A percentile compares a stretch with the other conserved stretches of the same genome.
Evolutionary conservation across 108 stramenopile genomes (phyloP).

Genomic region (Discostella pseudostelligera): DNA sequence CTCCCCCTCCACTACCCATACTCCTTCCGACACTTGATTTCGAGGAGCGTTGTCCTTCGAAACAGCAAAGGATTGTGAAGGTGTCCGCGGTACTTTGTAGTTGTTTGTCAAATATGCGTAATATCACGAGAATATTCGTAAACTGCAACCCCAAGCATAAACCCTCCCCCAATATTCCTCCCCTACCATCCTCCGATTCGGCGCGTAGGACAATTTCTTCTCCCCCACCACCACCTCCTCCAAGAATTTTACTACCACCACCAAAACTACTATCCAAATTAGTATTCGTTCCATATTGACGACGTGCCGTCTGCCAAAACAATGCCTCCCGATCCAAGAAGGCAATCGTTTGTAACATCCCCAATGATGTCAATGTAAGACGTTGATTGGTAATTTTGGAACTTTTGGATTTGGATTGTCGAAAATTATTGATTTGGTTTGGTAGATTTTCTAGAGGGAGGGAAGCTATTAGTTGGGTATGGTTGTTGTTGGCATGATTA

Average conservation of each 20-base stretch:
- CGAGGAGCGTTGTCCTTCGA: constrained; percentile 29
- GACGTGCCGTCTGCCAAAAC: constrained; percentile 22
- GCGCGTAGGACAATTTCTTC: constrained; percentile 6
- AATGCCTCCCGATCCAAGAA: constrained; percentile 33
- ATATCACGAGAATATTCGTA: constrained; percentile 5
- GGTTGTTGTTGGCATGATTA: constrained; percentile 10
- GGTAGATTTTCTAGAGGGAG: constrained; percentile 22
- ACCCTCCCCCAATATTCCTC: constrained; percentile 13
- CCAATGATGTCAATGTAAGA: constrained; percentile 20
- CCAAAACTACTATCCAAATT: neutral
- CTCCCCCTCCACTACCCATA: neutral
- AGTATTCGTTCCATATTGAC: neutral
- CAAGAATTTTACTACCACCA: too few species aligned
- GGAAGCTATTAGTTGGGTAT: neutral
- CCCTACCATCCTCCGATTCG: constrained; percentile 4
- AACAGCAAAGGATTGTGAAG: constrained; percentile 23
- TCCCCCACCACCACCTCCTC: neutral
- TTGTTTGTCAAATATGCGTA: neutral
- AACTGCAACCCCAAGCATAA: constrained; percentile 28
- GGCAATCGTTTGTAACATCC: constrained; percentile 12
- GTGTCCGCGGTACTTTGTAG: neutral
- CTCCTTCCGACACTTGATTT: neutral
- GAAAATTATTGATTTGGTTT: constrained; percentile 17
- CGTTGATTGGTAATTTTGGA: constrained; percentile 19
- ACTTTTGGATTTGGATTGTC: constrained; percentile 14